Evolutionary conservation across 768 basidiomycete genomes (phyloP).

Genomic region (Collybia nuda): DNA sequence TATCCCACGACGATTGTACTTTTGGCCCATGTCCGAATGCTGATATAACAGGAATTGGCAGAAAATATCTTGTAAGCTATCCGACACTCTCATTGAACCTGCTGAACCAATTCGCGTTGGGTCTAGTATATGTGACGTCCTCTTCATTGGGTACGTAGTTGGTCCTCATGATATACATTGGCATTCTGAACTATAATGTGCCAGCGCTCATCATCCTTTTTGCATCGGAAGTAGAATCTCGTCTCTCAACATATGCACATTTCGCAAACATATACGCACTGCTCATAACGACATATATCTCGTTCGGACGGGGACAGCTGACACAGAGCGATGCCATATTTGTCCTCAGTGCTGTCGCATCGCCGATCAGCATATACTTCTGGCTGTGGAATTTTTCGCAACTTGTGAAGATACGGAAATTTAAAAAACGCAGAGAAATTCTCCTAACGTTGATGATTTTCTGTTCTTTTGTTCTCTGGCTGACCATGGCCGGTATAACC

Average conservation of each 20-base stretch:
- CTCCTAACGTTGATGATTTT: neutral
- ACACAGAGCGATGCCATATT: constrained; percentile 16
- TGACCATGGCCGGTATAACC: constrained; percentile 3
- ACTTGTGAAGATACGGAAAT: neutral
- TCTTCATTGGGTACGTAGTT: constrained; percentile 3
- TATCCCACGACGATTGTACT: constrained; percentile 10
- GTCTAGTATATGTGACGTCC: constrained; percentile 9
- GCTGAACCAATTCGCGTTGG: neutral
- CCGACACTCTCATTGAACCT: too few relatives aligned
- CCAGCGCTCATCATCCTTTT: too few relatives aligned
- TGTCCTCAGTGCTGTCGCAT: constrained; percentile 13
- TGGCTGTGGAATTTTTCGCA: constrained; percentile 3
- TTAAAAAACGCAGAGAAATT: neutral
- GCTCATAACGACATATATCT: constrained; percentile 6
- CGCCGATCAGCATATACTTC: constrained; percentile 14
- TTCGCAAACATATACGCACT: constrained; percentile 15
- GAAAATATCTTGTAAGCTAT: constrained; percentile 15
- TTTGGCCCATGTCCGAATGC: constrained; percentile 17
- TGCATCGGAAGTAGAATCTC: neutral
- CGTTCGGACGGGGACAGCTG: constrained; percentile 7
- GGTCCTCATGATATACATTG: neutral
- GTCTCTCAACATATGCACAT: constrained; percentile 15
- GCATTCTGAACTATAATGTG: too few relatives aligned
- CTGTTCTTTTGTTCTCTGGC: constrained; percentile 1
- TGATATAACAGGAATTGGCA: constrained; percentile 19